Base-by-base conservation (phyloP, 108 stramenopile genomes). In the Skeletonema costatum region DNA sequence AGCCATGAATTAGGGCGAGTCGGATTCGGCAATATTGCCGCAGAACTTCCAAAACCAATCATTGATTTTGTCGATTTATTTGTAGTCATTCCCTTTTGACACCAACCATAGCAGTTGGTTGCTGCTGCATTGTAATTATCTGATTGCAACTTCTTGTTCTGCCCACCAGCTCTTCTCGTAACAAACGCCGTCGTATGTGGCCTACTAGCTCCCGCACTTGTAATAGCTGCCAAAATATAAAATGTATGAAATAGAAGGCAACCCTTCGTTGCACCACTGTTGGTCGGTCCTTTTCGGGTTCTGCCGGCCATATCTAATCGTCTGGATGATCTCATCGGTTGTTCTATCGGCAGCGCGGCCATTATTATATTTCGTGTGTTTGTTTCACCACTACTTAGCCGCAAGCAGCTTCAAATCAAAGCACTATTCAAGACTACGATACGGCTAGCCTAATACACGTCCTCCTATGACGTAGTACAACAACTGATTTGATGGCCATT, bases 41-140 rank as follows among this genome's bases (percentile, higher is more conserved):
- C 7, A 66, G 41, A 59, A 62, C 6, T 48, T 76, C 75, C 13
- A 46, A 44, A 68, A 62, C 75, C 29, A 68, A 76, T 30, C 64
- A 66, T 12, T 51, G 56, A 10, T 29, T 25, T 56, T 56, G 21
- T 56, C 25, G 53, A 56, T 56, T 56, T 56, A 25, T 56, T 29
- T 56, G 53, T 56, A 25, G 2, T n/a, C 16, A 46, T 46, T 4
- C 44, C 44, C 44, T n/a, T 46, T 46, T n/a, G 14, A 46, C 16
- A 46, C 44, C 14, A 46, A 46, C 44, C 44, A n/a, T 56, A 56
- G 53, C 53, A 29, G 53, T 56, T 56, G 53, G 53, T n/a, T 56
- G 25, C 53, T 56, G 53, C 53, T 25, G 53, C 10, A 25, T 56
- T 56, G 53, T 56, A 21, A 56, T 56, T 11, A 56, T 56, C 53